A percentile compares a stretch with the other conserved stretches of the same genome.
Conservation (phyloP, 192 early-diverging fungal genomes). For the Chytriomyces sp. region DNA sequence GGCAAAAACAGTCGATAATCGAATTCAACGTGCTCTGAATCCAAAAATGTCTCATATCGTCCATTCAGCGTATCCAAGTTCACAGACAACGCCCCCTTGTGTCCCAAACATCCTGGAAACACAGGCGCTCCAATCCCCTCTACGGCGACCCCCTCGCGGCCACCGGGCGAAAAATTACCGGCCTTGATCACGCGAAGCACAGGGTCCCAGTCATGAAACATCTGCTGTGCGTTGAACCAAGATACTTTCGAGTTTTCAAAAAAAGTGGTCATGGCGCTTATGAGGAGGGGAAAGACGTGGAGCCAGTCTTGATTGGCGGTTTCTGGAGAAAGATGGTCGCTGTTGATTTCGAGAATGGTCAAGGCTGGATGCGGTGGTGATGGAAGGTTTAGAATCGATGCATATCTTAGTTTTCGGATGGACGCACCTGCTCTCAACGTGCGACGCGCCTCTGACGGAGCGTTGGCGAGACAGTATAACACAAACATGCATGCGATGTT, state of each 20-base stretch:
- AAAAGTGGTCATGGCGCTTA: too few species aligned
- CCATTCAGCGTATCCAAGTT: not conserved
- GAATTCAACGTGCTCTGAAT: not conserved
- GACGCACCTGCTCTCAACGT: not conserved
- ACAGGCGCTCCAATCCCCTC: not conserved
- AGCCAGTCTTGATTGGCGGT: too few species aligned
- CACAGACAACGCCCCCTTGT: not conserved
- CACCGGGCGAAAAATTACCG: not conserved
- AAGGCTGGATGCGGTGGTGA: too few species aligned
- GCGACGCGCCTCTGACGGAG: not conserved
- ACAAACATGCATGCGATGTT: not conserved
- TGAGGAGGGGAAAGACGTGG: too few species aligned
- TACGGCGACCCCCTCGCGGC: not conserved
- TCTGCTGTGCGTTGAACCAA: not conserved
- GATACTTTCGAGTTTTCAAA: not conserved
- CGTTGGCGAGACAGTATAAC: not conserved
- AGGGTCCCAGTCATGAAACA: not conserved
- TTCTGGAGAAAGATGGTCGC: too few species aligned
- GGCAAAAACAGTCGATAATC: constrained; percentile 13
- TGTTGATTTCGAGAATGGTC: too few species aligned
- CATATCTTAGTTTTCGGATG: too few species aligned
- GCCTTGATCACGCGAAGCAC: not conserved
- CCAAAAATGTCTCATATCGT: not conserved
- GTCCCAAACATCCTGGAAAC: not conserved
- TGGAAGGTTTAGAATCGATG: too few species aligned